phyloP scores from a whole-genome alignment of 148 eudicot genomes.

The Rhododendron molle region DNA sequence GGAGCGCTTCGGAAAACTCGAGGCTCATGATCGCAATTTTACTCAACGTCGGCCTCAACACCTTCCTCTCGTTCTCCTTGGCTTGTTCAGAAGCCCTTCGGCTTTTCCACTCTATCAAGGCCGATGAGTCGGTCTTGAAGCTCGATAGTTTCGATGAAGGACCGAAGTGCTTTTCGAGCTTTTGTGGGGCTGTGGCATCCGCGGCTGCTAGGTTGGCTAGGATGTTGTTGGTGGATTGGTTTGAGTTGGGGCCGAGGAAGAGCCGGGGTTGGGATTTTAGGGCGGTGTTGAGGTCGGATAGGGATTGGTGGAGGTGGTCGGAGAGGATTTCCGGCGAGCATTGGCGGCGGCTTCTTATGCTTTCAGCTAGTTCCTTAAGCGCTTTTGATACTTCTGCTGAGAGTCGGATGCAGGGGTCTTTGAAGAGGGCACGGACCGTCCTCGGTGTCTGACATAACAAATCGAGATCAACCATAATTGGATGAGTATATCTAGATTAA shows the following conservation, averaged over 20 bases:
- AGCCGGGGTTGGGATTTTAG: slow-evolving; percentile 78
- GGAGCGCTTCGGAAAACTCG: slow-evolving; percentile 95
- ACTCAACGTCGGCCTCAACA: slow-evolving; percentile 60
- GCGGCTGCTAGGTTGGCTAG: slow-evolving; percentile 20
- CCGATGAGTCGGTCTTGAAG: slow-evolving; percentile 53
- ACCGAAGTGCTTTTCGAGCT: slow-evolving; percentile 8
- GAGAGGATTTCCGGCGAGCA: slow-evolving; percentile 79
- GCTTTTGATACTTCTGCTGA: slow-evolving; percentile 68
- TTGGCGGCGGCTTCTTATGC: slow-evolving; percentile 66
- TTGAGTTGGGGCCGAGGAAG: slow-evolving; percentile 53
- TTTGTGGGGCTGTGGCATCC: slow-evolving; percentile 24
- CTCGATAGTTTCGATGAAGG: slow-evolving; percentile 26
- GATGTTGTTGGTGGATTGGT: slow-evolving; percentile 24
- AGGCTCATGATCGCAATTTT: slow-evolving; percentile 63
- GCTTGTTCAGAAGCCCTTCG: slow-evolving; percentile 21
- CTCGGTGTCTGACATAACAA: slow-evolving; percentile 50
- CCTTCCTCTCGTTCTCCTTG: slow-evolving; percentile 24
- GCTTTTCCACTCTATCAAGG: slow-evolving; percentile 48
- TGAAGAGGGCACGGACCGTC: slow-evolving; percentile 67
- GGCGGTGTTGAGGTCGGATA: slow-evolving; percentile 76
- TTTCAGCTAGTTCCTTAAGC: slow-evolving; percentile 56
- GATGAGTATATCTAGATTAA: background rate
- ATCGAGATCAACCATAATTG: background rate
- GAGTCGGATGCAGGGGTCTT: slow-evolving; percentile 58
- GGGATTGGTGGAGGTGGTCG: slow-evolving; percentile 71